These are phyloP conservation scores for Ambrosiella cleistominuta DNA, from an alignment of 2,329 filamentous ascomycete genomes.

Conservation along the genomic window DNA sequence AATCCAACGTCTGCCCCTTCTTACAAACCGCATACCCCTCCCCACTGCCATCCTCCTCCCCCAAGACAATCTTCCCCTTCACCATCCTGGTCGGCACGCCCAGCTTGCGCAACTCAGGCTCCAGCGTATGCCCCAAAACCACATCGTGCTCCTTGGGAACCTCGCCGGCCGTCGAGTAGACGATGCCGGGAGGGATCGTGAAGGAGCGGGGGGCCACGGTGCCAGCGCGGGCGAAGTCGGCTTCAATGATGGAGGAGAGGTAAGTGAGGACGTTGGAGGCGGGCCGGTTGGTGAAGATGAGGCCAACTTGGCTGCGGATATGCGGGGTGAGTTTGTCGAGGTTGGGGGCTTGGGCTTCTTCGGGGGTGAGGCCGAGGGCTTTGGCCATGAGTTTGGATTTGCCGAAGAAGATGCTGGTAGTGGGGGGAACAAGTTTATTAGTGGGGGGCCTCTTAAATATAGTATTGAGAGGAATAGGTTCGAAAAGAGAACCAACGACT, in stretches of 20 bases:
- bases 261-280: conserved; percentile 50
- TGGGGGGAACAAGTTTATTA: neutral
- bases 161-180: conserved; percentile 68
- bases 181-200: conserved; percentile 62
- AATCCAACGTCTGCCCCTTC: conserved; percentile 71
- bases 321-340: conserved; percentile 51
- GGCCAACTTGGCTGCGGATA: conserved; percentile 67
- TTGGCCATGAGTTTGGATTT: conserved; percentile 99
- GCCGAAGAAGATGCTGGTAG: conserved; percentile 74
- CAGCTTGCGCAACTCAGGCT: conserved; percentile 76
- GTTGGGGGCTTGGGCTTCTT: conserved; percentile 66
- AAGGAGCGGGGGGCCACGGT: conserved; percentile 57
- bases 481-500: neutral
- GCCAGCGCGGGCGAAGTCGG: conserved; percentile 85
- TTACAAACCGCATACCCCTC: conserved; percentile 62
- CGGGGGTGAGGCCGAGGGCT: conserved; percentile 63
- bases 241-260: conserved; percentile 53
- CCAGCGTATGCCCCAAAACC: conserved; percentile 69
- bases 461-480: neutral
- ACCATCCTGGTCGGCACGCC: conserved; percentile 79
- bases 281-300: conserved; percentile 73
- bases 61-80: conserved; percentile 70
- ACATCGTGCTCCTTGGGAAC: conserved; percentile 67
- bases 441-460: neutral
- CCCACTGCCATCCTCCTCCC: conserved; percentile 33